Base-by-base conservation (phyloP, 2,329 filamentous ascomycete genomes). In the Xylariomycetidae sp. region DNA sequence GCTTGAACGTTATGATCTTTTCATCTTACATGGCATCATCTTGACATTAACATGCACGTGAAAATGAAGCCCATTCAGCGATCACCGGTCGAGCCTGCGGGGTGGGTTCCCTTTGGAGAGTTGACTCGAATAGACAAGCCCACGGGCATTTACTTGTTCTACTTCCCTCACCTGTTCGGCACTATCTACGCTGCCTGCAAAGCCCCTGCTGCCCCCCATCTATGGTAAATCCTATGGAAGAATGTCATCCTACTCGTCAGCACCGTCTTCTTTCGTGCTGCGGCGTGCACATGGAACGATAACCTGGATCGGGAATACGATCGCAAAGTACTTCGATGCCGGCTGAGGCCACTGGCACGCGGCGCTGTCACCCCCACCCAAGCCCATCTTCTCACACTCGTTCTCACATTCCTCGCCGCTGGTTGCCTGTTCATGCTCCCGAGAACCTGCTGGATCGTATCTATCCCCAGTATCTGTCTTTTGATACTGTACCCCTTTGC, bases 211-310 rank as follows among this genome's bases (percentile, higher is more conserved):
- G n/a, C n/a, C n/a, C n/a, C n/a, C n/a, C n/a, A n/a, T n/a, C n/a
- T n/a, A n/a, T n/a, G n/a, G n/a, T n/a, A n/a, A n/a, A n/a, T n/a
- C n/a, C n/a, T n/a, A n/a, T n/a, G n/a, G n/a, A n/a, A n/a, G n/a
- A n/a, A n/a, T n/a, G n/a, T n/a, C n/a, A 13, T 16, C 2, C 4
- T 34, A 23, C 31, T 35, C n/a, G 25, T 41, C 11, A 34, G 29
- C 28, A 63, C 64, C 9, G 50, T 72, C 41, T 61, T 74, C 34
- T 64, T 72, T 58, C 63, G 70, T 33, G 64, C 67, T 15, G 63
- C 64, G 15, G 61, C 66, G 9, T 76, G 72, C 46, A 63, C 69
- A 0, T 74, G 73, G 55, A 77, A 77, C 46, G 73, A 77, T 44
- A 61, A 67, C 26, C 63, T 71, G 53, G 73, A 77, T 41, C 62